A percentile compares a stretch with the other conserved stretches of the same genome.
Evolutionary conservation across 2,329 filamentous ascomycete species (phyloP).

Genomic region (Neospermospora avenae): DNA sequence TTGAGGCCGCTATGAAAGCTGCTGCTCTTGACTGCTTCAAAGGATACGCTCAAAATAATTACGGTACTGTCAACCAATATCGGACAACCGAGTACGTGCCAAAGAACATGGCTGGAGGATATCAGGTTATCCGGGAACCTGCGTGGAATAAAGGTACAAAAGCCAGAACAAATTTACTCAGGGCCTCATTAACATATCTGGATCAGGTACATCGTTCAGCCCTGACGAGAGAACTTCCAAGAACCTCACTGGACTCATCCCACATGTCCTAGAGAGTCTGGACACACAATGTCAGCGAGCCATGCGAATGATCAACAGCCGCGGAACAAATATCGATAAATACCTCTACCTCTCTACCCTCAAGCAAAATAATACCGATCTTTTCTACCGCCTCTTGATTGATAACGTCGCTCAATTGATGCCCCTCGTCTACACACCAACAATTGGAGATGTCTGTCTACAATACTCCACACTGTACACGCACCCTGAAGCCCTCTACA

Average conservation of each 20-base stretch:
- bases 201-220: constrained; percentile 58
- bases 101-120: constrained; percentile 51
- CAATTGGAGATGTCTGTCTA: constrained; percentile 92
- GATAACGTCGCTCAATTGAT: constrained; percentile 75
- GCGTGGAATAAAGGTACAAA: constrained; percentile 61
- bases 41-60: constrained; percentile 57
- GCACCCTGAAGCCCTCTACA: constrained; percentile 90
- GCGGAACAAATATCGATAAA: constrained; percentile 71
- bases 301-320: constrained; percentile 70
- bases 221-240: constrained; percentile 61
- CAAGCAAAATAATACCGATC: constrained; percentile 72
- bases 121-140: constrained; percentile 59
- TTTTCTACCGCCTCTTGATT: constrained; percentile 80
- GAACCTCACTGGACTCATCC: constrained; percentile 64
- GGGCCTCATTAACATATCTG: not conserved
- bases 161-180: not conserved
- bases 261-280: constrained; percentile 59
- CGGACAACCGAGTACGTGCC: constrained; percentile 51
- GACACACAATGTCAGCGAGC: constrained; percentile 62
- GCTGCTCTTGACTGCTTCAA: constrained; percentile 57
- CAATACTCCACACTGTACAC: constrained; percentile 96
- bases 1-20: constrained; percentile 59
- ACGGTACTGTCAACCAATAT: constrained; percentile 52
- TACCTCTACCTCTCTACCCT: constrained; percentile 77
- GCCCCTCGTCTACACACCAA: constrained; percentile 82